Evolutionary conservation across 1,284 basidiomycete genomes (phyloP), one percentile per base, ranked within the genome.

Genomic region (Trichosporon sp.): DNA sequence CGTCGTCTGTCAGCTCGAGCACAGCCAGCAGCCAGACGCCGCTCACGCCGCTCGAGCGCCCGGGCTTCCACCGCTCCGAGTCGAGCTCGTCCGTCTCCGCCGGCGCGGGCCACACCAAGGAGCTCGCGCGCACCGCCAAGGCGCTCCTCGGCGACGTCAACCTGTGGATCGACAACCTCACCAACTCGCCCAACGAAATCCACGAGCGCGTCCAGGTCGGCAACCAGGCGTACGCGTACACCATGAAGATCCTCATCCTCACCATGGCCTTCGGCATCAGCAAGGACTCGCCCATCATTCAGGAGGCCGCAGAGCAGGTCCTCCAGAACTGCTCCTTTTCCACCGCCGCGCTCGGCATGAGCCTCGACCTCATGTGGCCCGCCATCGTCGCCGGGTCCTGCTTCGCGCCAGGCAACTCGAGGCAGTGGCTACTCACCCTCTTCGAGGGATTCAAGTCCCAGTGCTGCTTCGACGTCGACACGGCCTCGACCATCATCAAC

Each of bases 381-480:
- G 83, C 84, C 63, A 84, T 86, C 72, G 85, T 85, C 47, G 84
- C 84, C 51, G 85, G 84, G n/a, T 60, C 56, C 7, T 85, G 82
- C 56, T 84, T 85, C 70, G 76, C 83, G 35, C 80, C 79, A 29
- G 80, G 83, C 56, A 70, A 76, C 12, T 76, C 81, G 38, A 80
- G 84, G 68, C 71, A 81, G 72, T 83, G 82, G 82, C 82, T 85
- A 2, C 72, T 83, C 53, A 83, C 84, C 34, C 77, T 84, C 65
- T 84, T 86, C 25, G 83, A 85, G 73, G 80, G 80, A 1, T 86
- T 85, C 81, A 84, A 85, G 84, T 65, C 79, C 67, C 82, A 83
- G 72, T 84, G 83, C 73, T 85, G 84, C 77, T 86, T 85, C 77
- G 86, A 88, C 74, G 84, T 87, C 69, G 85, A 86, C 71, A 86